Evolutionary conservation across 1,284 basidiomycete genomes (phyloP), one percentile per base, ranked within the genome.

Genomic region (Baeospora myosura): DNA sequence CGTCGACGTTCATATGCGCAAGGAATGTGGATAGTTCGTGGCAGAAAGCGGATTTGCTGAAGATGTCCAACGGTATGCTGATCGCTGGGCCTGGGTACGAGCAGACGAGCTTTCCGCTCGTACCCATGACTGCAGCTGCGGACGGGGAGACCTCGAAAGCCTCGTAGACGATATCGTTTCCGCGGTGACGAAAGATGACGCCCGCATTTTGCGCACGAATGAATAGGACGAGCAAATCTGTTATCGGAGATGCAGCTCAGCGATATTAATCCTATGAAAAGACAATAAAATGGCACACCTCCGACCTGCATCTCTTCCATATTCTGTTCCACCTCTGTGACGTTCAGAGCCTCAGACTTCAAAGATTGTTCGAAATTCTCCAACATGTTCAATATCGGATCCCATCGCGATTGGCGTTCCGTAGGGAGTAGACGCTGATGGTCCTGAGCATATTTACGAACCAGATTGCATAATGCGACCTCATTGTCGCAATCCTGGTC

Each of bases 131-230:
- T 2, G 44, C 48, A 2, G 44, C 49, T n/a, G 57, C 52, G 7
- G 51, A 46, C 0, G 65, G 59, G 14, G 63, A 60, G 7, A 62
- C 61, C 45, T 71, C 64, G 44, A 72, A 73, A 16, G 55, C 51
- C 45, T 73, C 71, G 37, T 68, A 63, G 4, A 54, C 52, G 2
- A 58, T 54, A 3, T 46, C 34, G 0, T 45, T 36, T 2, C 38
- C 12, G 7, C 41, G 30, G 35, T 56, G 57, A 22, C 66, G 59
- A 17, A 72, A 39, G 8, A 72, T 54, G 5, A 73, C 42, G 12
- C 56, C 66, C 1, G 71, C 65, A 43, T 73, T 73, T 46, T 73
- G 71, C 1, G 60, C 59, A n/a, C 59, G 55, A 20, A 73, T 57
- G 12, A 61, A 54, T 16, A 69, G 48, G 3, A 53, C 55, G 8